Evolutionary conservation across 2,329 filamentous ascomycete genomes (phyloP).

Genomic region (Colletotrichum plurivorum): DNA sequence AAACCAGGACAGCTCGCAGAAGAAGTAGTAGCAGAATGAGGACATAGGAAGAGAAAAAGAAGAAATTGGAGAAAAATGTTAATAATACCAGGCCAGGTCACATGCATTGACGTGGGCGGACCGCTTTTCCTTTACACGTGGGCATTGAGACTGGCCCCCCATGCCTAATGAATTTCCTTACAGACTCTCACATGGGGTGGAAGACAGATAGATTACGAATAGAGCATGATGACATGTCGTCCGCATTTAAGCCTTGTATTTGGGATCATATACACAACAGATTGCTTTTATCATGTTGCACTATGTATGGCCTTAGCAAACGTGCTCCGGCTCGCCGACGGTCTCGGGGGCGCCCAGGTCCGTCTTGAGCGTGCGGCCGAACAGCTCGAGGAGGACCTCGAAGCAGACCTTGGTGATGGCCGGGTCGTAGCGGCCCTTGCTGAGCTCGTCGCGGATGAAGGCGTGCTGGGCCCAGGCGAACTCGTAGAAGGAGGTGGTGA

Average conservation of each 20-base stretch:
- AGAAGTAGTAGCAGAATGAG: constrained; percentile 1
- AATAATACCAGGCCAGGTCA: constrained; percentile 35
- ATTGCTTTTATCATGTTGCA: too few relatives aligned
- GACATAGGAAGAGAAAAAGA: not conserved
- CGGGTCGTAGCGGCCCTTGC: constrained; percentile 94
- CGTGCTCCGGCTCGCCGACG: constrained; percentile 76
- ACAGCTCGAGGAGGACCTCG: constrained; percentile 89
- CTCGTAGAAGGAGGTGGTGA: constrained; percentile 87
- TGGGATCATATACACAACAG: not conserved
- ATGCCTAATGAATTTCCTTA: constrained; percentile 37
- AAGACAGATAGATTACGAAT: constrained; percentile 38
- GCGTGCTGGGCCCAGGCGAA: constrained; percentile 95
- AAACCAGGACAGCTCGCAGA: constrained; percentile 16
- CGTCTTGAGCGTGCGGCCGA: constrained; percentile 81
- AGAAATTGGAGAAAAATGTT: constrained; percentile 9
- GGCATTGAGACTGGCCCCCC: constrained; percentile 40
- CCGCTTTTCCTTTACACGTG: constrained; percentile 8
- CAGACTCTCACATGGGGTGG: constrained; percentile 16
- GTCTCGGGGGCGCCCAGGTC: constrained; percentile 81
- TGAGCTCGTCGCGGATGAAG: constrained; percentile 92
- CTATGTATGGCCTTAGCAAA: constrained; percentile 68
- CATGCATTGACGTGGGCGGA: not conserved
- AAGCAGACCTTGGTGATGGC: constrained; percentile 90
- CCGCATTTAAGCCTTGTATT: constrained; percentile 43
- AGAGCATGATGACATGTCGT: constrained; percentile 39